These are phyloP conservation scores for Phyllosticta citriasiana DNA, from an alignment of 2,329 filamentous ascomycete species.

Conservation along the genomic window DNA sequence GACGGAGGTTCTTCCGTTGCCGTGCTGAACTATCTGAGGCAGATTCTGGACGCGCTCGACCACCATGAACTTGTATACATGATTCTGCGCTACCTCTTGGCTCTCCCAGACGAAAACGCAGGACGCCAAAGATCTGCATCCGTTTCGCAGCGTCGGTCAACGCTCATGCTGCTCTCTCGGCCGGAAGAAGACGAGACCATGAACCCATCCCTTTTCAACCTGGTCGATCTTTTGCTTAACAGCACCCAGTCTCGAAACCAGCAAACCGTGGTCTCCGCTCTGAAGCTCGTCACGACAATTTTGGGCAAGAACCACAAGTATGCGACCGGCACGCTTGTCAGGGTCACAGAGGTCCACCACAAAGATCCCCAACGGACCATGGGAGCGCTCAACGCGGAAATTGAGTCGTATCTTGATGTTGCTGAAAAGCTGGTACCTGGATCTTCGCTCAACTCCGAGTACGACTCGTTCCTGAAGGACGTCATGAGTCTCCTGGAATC, in stretches of 20 bases:
- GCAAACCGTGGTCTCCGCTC: constrained; percentile 80
- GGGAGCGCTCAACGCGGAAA: constrained; percentile 65
- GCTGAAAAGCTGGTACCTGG: constrained; percentile 60
- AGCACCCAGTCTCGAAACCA: constrained; percentile 75
- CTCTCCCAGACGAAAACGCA: constrained; percentile 51
- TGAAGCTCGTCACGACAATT: constrained; percentile 79
- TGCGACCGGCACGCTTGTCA: constrained; percentile 66
- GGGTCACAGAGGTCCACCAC: constrained; percentile 50
- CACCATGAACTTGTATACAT: constrained; percentile 91
- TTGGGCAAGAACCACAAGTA: constrained; percentile 82
- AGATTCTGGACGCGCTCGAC: constrained; percentile 82
- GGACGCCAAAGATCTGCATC: constrained; percentile 38
- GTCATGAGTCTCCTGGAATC: constrained; percentile 58
- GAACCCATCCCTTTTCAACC: constrained; percentile 82
- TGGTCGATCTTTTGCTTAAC: constrained; percentile 81
- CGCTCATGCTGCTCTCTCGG: constrained; percentile 74
- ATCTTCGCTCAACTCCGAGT: constrained; percentile 61
- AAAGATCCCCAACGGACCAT: constrained; percentile 52
- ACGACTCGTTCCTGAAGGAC: constrained; percentile 63
- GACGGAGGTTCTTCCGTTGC: constrained; percentile 95
- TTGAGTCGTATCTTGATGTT: constrained; percentile 60
- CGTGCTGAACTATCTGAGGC: constrained; percentile 83
- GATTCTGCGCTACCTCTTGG: constrained; percentile 84
- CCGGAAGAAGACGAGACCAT: constrained; percentile 67
- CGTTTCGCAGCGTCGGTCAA: constrained; percentile 72